A percentile compares a stretch with the other conserved stretches of the same genome.
phyloP scores from a whole-genome alignment of 148 eudicot genomes.

The Amaranthus cruentus region DNA sequence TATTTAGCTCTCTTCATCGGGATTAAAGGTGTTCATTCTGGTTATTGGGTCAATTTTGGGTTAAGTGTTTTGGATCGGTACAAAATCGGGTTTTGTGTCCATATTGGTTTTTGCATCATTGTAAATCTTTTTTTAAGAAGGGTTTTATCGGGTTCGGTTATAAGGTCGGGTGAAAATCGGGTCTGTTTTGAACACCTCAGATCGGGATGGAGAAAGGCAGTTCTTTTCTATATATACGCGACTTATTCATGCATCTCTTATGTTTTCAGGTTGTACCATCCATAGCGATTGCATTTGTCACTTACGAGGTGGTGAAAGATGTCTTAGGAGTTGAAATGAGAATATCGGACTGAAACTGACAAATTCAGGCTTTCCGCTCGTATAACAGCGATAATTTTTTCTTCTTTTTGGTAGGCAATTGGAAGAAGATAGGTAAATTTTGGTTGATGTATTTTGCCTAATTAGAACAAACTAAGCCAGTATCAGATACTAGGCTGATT shows the following conservation, averaged over 20 bases:
- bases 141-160: too few species aligned
- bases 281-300: constrained; percentile 79
- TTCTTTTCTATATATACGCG: not conserved
- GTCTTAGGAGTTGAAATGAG: constrained; percentile 66
- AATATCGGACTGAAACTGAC: constrained; percentile 52
- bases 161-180: too few species aligned
- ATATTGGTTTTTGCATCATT: too few species aligned
- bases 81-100: too few species aligned
- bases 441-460: constrained; percentile 17
- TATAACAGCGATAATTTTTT: not conserved
- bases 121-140: too few species aligned
- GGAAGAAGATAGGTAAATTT: constrained; percentile 22
- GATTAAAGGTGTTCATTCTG: too few species aligned
- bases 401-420: constrained; percentile 22
- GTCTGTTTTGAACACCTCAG: too few species aligned
- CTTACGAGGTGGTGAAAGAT: constrained; percentile 78
- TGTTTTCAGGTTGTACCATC: constrained; percentile 72
- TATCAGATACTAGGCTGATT: constrained; percentile 18
- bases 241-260: not conserved
- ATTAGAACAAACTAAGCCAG: constrained; percentile 21
- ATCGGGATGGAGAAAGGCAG: too few species aligned
- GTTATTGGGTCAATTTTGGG: too few species aligned
- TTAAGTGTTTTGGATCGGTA: too few species aligned
- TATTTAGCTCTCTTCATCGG: too few species aligned
- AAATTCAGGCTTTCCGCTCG: not conserved